Evolutionary conservation across 441 rosid species (phyloP), one percentile per base, ranked within the genome.

Genomic region (Iberis amara): DNA sequence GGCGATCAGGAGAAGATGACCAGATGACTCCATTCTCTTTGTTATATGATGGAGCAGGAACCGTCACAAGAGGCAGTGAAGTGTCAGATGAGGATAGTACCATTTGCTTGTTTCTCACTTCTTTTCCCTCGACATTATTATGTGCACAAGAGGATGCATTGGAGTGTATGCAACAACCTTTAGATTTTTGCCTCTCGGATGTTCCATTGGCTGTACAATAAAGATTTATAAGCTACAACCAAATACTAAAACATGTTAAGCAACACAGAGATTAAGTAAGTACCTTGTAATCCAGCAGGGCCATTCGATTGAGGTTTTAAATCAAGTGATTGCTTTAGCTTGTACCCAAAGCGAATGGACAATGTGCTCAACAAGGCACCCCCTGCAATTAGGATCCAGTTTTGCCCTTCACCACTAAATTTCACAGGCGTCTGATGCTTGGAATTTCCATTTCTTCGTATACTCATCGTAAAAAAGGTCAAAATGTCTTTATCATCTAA

Each of bases 361-460:
- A 91, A 62, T 5, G 98, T 91, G 72, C 95, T 88, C 57, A 91
- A 53, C 71, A 91, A 80, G 47, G 98, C 94, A 46, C 96, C 94
- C 2, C 96, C 96, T 0, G 94, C 98, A 48, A 91, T 82, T 3
- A 91, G 83, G 49, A 91, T 68, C 98, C 98, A 91, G 52, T 83
- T 83, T 3, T 86, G 89, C 15, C 95, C 85, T 61, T 72, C 72
- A 11, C 67, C 79, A 66, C 65, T 79, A 57, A 67, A 18, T 28
- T 35, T 54, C 23, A 62, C 74, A 30, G 73, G 55, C 64, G 70
- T 55, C n/a, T 80, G 89, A 73, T 70, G 70, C 69, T 82, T 87
- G 40, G 79, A 68, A 36, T 46, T 58, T 40, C 66, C 65, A 62
- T 55, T 66, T 42, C 70, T 64, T 71, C 66, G 73, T 55, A 68